These are phyloP conservation scores for Diaporthe nobilis DNA, from an alignment of 2,329 filamentous ascomycete species.

Conservation along the genomic window DNA sequence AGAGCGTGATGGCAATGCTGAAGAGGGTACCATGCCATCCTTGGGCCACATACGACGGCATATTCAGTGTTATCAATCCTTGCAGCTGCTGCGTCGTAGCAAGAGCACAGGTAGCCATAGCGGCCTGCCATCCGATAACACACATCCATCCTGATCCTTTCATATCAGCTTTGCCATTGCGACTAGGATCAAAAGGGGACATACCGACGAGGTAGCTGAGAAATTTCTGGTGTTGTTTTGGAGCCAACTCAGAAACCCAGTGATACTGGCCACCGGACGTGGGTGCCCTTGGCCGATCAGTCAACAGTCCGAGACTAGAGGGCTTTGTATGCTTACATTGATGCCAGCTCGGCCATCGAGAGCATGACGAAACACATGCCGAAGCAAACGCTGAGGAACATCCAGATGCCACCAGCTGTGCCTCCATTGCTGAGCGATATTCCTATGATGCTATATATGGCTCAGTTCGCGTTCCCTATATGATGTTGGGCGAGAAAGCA, in stretches of 20 bases:
- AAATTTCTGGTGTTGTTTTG: constrained; percentile 17
- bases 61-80: neutral
- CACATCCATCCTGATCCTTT: constrained; percentile 6
- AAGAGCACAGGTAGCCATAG: constrained; percentile 18
- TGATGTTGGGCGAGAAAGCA: neutral
- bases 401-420: constrained; percentile 19
- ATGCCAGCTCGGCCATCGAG: constrained; percentile 20
- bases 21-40: constrained; percentile 19
- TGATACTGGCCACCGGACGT: constrained; percentile 4
- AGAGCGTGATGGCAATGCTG: constrained; percentile 8
- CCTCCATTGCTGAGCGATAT: constrained; percentile 13
- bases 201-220: constrained; percentile 14
- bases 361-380: constrained; percentile 25
- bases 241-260: constrained; percentile 18
- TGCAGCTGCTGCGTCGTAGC: constrained; percentile 16
- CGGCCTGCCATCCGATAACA: constrained; percentile 21
- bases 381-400: constrained; percentile 24
- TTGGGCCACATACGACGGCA: constrained; percentile 3
- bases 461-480: neutral
- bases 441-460: neutral
- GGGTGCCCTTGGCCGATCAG: neutral
- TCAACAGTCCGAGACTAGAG: neutral
- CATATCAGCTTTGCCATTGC: neutral
- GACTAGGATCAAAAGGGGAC: neutral
- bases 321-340: neutral